Evolutionary conservation across 1,139 yeast species (phyloP), one percentile per base, ranked within the genome.

Genomic region (Debaryomyces robertsiae): DNA sequence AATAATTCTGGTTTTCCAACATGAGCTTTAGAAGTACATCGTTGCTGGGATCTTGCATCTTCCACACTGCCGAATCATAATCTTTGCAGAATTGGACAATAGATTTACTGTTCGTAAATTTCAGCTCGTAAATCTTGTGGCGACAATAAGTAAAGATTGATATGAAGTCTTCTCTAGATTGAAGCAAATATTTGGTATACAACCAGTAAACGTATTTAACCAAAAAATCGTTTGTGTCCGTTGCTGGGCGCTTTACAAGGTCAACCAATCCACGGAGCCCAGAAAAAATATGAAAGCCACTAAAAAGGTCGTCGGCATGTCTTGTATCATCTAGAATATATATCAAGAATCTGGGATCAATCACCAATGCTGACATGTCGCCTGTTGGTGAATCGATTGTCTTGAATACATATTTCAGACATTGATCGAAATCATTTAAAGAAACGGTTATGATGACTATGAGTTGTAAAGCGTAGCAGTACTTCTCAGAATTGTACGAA

Each of bases 281-380:
- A 6, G 23, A 13, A 30, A 32, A 41, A 6, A 40, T 15, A 3
- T 37, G 24, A 16, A 43, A 38, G 10, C 30, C 38, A 3, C 30
- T 32, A 17, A 24, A 17, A 6, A 24, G 10, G 22, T 14, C 13
- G 2, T 15, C n/a, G 15, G 24, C 29, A 7, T 15, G 22, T 5
- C 17, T 16, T 6, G 9, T 19, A 13, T 29, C 36, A 17, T 40
- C 43, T 4, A 49, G 24, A 3, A 53, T 11, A 16, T 42, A 40
- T 9, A 55, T 32, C 3, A 56, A 43, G 18, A 57, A 45, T 5
- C 40, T 31, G 1, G 63, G 59, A 29, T 49, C 46, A 3, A 57
- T 34, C 6, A 50, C 22, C 7, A 54, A 43, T 3, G 40, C 40
- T 2, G 10, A 15, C 16, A 10, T 10, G n/a, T 13, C n/a, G 6